Percentiles rank a stretch among this genome's conserved stretches.
phyloP scores from a whole-genome alignment of 2,329 filamentous ascomycete genomes.

The Aspergillus alliaceus region DNA sequence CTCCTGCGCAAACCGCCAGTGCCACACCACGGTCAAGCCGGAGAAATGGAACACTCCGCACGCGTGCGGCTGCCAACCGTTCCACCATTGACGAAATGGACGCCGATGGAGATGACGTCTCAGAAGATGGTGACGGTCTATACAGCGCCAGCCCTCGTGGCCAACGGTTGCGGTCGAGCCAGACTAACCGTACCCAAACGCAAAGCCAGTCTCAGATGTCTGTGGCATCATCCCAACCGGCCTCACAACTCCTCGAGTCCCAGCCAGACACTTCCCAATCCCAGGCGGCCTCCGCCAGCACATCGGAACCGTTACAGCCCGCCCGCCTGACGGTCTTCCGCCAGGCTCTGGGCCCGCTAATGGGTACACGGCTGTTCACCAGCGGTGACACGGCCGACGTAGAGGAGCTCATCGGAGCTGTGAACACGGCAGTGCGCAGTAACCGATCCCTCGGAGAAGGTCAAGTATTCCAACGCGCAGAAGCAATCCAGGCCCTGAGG shows the following conservation, averaged over 20 bases:
- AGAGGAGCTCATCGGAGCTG: constrained; percentile 70
- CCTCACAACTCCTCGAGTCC: constrained; percentile 66
- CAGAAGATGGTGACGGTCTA: constrained; percentile 53
- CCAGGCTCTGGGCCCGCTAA: constrained; percentile 75
- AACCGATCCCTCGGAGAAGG: constrained; percentile 48
- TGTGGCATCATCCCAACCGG: constrained; percentile 76
- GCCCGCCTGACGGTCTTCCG: constrained; percentile 74
- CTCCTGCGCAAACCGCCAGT: constrained; percentile 23
- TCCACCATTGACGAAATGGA: constrained; percentile 39
- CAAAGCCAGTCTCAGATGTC: constrained; percentile 59
- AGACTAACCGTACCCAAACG: constrained; percentile 41
- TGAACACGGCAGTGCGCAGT: constrained; percentile 68
- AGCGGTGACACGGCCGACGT: constrained; percentile 76
- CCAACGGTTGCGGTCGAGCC: constrained; percentile 35
- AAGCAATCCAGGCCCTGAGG: constrained; percentile 75
- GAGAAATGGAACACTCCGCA: constrained; percentile 32
- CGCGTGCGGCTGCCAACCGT: constrained; percentile 35
- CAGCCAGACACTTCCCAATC: constrained; percentile 52
- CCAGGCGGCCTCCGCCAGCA: constrained; percentile 43
- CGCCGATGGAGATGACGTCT: constrained; percentile 54
- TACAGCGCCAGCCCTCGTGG: constrained; percentile 54
- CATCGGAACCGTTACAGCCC: constrained; percentile 43
- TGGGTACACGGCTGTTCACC: constrained; percentile 79
- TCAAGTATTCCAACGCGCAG: constrained; percentile 64
- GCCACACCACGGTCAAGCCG: constrained; percentile 35